Evolutionary conservation across 1,139 yeast species (phyloP).

Genomic region (Candida pseudocylindracea): DNA sequence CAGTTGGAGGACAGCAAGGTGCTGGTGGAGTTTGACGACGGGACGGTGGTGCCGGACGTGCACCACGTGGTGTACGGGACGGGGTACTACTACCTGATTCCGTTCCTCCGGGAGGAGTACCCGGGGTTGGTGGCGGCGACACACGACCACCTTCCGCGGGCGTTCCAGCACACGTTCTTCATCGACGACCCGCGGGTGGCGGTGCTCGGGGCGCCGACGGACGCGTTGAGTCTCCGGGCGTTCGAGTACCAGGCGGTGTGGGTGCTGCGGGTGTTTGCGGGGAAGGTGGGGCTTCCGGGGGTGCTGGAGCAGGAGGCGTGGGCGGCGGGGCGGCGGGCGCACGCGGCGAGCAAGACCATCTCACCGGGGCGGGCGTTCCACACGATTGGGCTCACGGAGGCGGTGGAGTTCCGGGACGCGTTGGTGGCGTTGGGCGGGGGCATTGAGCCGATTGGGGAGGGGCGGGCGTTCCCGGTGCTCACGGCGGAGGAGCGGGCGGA

Average conservation of each 20-base stretch:
- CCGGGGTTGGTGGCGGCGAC: constrained; percentile 5
- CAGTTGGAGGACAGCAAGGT: constrained; percentile 7
- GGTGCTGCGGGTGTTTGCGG: constrained; percentile 18
- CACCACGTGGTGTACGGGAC: constrained; percentile 20
- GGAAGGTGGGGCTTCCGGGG: constrained; percentile 14
- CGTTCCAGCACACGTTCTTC: constrained; percentile 16
- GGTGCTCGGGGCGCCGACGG: constrained; percentile 19
- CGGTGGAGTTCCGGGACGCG: constrained; percentile 1
- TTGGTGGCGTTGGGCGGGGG: constrained; percentile 1
- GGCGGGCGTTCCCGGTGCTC: too few relatives aligned
- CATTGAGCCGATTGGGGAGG: not conserved
- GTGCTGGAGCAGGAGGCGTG: constrained; percentile 11
- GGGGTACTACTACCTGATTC: constrained; percentile 20
- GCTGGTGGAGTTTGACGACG: constrained; percentile 11
- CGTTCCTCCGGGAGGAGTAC: constrained; percentile 11
- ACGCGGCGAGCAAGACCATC: constrained; percentile 7
- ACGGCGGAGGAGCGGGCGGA: too few relatives aligned
- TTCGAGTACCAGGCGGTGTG: constrained; percentile 23
- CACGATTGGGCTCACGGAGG: constrained; percentile 12
- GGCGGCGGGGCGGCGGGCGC: constrained; percentile 3
- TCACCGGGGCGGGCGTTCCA: constrained; percentile 17
- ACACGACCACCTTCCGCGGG: too few relatives aligned
- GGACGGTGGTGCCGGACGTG: constrained; percentile 8
- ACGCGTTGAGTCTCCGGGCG: constrained; percentile 11
- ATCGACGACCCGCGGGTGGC: constrained; percentile 14